Evolutionary conservation across 176 grass and related monocot species (phyloP), one percentile per base, ranked within the genome.

Genomic region (Rhynchospora breviuscula): DNA sequence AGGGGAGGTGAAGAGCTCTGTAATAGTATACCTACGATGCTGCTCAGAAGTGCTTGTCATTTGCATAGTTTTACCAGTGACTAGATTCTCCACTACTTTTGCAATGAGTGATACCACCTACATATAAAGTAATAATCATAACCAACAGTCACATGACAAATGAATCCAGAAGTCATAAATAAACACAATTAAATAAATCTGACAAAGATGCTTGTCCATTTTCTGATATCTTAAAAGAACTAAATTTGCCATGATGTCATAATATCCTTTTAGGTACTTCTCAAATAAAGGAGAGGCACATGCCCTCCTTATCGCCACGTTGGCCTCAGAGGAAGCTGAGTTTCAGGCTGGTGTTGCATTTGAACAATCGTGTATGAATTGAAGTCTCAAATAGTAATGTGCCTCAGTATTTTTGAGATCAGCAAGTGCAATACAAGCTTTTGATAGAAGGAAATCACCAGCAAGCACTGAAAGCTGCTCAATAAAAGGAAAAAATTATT

Each of bases 21-120:
- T 18, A 47, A 62, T 8, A 45, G 44, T 78, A 21, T 90, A 97
- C 96, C 96, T 98, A 67, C 61, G 88, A 10, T 93, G 76, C 82
- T 98, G 88, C 75, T 98, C 93, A 85, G 87, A 89, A 74, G 86
- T 95, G 85, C 84, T 88, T 67, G 89, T 87, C 73, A 98, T 93
- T 79, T 98, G 96, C 96, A 98, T 98, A 68, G 87, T 98, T 93
- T 98, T 93, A 35, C 96, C 96, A 80, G 96, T 98, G 23, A 98
- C 96, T 85, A 98, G 77, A 86, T 98, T 93, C 86, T 91, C 89
- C 65, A 98, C 88, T 80, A 89, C 89, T 89, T 93, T 91, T 62
- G 96, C 96, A 73, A 98, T 81, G 71, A 98, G 86, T 40, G 89
- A 84, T 87, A 98, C 93, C 82, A 98, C 92, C 96, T 98, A 89